Conservation (phyloP, 1,284 basidiomycete species). For the Leucoagaricus sp. region DNA sequence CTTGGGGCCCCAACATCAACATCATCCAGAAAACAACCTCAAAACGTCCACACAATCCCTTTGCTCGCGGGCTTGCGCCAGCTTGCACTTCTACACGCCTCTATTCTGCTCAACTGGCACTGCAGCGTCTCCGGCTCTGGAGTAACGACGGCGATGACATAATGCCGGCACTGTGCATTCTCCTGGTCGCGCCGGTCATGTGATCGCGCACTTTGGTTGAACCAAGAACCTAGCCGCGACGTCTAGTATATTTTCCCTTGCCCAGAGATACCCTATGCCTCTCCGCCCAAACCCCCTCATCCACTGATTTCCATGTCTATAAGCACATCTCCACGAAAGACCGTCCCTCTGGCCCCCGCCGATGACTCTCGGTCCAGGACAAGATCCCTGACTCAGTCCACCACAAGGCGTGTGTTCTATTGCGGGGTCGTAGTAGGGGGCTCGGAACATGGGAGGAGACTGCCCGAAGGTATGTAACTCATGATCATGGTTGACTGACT, state of each 20-base stretch:
- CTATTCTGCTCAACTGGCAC: not conserved
- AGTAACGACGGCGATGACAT: not conserved
- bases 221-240: not conserved
- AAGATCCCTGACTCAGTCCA: slow-evolving; percentile 37
- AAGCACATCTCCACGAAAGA: slow-evolving; percentile 67
- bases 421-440: slow-evolving; percentile 83
- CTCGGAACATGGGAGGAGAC: slow-evolving; percentile 62
- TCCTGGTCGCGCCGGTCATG: slow-evolving; percentile 14
- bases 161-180: slow-evolving; percentile 5
- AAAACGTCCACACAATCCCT: not conserved
- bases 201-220: slow-evolving; percentile 17
- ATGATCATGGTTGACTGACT: slow-evolving; percentile 4
- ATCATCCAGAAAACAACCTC: not conserved
- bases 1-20: not conserved
- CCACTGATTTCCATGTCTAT: slow-evolving; percentile 37
- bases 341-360: slow-evolving; percentile 66
- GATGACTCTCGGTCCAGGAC: slow-evolving; percentile 50
- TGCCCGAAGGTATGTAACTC: slow-evolving; percentile 61
- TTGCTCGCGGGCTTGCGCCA: not conserved
- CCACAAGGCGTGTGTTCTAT: slow-evolving; percentile 76
- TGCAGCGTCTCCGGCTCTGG: not conserved
- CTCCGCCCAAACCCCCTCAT: slow-evolving; percentile 7
- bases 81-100: not conserved
- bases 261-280: slow-evolving; percentile 15
- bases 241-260: not conserved